A percentile compares a stretch with the other conserved stretches of the same genome.
These are phyloP conservation scores for Rhodocollybia butyracea DNA, from an alignment of 768 basidiomycete genomes.

Conservation along the genomic window DNA sequence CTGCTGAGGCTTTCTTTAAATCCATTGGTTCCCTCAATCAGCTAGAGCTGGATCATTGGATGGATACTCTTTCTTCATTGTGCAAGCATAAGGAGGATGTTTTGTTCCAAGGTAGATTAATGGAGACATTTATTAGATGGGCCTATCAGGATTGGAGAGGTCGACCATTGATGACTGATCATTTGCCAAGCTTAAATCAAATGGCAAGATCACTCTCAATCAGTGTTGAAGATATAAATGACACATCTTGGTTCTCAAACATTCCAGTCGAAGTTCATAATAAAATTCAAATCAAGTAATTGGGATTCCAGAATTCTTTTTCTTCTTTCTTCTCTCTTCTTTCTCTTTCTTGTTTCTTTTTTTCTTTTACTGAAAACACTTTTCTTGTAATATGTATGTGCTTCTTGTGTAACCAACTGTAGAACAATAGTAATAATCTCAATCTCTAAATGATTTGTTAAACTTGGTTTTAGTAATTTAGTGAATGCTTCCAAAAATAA, in stretches of 20 bases:
- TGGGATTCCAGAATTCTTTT: too few relatives aligned
- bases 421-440: too few relatives aligned
- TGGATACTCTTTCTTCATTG: slow-evolving; percentile 6
- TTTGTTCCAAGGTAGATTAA: background rate
- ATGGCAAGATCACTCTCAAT: background rate
- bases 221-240: background rate
- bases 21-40: slow-evolving; percentile 7
- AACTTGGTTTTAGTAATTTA: too few relatives aligned
- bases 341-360: too few relatives aligned
- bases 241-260: background rate
- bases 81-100: background rate
- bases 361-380: too few relatives aligned
- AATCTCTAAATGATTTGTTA: too few relatives aligned
- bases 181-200: background rate
- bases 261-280: too few relatives aligned
- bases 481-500: too few relatives aligned
- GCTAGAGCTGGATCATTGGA: slow-evolving; percentile 4
- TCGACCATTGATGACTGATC: background rate
- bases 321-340: too few relatives aligned
- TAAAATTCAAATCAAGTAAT: too few relatives aligned
- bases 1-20: slow-evolving; percentile 8
- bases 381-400: too few relatives aligned
- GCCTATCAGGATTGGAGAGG: background rate
- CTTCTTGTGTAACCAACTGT: too few relatives aligned
- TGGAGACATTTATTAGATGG: background rate